Base-by-base conservation (phyloP, 768 basidiomycete species). In the Pleurotus djamor region DNA sequence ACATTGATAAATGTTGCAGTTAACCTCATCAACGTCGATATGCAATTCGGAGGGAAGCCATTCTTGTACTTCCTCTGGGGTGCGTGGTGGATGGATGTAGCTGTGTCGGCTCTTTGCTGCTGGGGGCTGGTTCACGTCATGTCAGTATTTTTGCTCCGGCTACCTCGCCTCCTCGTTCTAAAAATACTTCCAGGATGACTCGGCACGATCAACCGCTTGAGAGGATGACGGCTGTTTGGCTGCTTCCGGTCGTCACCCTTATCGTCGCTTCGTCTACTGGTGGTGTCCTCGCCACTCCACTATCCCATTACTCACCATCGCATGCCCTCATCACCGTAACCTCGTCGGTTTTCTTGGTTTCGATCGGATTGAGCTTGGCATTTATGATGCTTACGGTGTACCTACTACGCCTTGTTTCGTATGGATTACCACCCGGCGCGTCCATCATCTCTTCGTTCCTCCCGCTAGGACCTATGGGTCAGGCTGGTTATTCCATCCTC, bases 211-310 rank as follows among this genome's bases (percentile, higher is more conserved):
- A 91, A 66, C 71, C 83, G 0, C 65, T 86, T 4, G 73, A 80
- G 45, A 67, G 72, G 1, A 81, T 91, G 80, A 84, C 84, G 0
- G 72, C 86, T 21, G 69, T 78, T 17, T 92, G 91, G 90, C 74
- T 92, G 6, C 84, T 93, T 34, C 92, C 92, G 0, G 82, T 91
- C 9, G 87, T 93, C 3, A 83, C 91, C 0, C 78, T 88, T 13
- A 81, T 89, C 47, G 91, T 93, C 66, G 83, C 82, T 1, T 79
- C 88, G 0, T 87, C 91, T 1, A 76, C 84, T 0, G 91, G 91
- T 1, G 87, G 80, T 0, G 69, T 86, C 44, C 69, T 92, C 21
- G 83, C 84, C 0, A 65, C 70, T 2, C 74, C 83, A 3, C 68
- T 93, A 4, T 62, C 76, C 8, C 59, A 71, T 8, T 75, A 79